Conservation (phyloP, 2,329 filamentous ascomycete genomes). For the Sclerotinia trifoliorum region DNA sequence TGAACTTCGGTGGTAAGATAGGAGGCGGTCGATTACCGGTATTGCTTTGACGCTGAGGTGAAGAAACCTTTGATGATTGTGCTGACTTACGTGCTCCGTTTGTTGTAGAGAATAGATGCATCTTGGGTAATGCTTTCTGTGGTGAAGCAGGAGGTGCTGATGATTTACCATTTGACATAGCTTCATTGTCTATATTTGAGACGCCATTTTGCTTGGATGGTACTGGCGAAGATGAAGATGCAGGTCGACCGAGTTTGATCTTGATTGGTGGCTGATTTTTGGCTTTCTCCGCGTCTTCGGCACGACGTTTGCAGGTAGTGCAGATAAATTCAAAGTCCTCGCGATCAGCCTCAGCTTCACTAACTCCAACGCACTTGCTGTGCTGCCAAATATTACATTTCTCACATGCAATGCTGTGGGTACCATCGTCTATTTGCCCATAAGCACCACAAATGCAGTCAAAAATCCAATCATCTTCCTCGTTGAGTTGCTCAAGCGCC, state of each 20-base stretch:
- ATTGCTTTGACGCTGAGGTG: slow-evolving; percentile 19
- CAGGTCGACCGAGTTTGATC: slow-evolving; percentile 53
- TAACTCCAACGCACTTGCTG: slow-evolving; percentile 83
- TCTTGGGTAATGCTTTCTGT: slow-evolving; percentile 24
- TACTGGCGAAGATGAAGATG: slow-evolving; percentile 46
- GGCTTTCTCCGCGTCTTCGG: slow-evolving; percentile 58
- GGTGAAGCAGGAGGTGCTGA: slow-evolving; percentile 25
- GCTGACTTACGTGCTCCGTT: slow-evolving; percentile 24
- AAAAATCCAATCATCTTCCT: slow-evolving; percentile 83
- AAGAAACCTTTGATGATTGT: slow-evolving; percentile 15
- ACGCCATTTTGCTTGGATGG: slow-evolving; percentile 31
- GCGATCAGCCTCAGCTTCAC: slow-evolving; percentile 73
- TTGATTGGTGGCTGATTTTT: slow-evolving; percentile 60
- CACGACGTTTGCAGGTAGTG: slow-evolving; percentile 68
- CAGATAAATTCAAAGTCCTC: slow-evolving; percentile 89
- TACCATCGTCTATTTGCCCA: slow-evolving; percentile 90
- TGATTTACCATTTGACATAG: slow-evolving; percentile 26
- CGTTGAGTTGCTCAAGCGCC: slow-evolving; percentile 68
- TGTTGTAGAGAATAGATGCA: slow-evolving; percentile 24
- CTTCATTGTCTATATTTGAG: slow-evolving; percentile 15
- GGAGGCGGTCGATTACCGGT: slow-evolving; percentile 12
- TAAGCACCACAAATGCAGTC: slow-evolving; percentile 91
- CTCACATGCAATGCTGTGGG: slow-evolving; percentile 91
- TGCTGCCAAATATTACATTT: slow-evolving; percentile 96
- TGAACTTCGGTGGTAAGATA: slow-evolving; percentile 16